phyloP scores from a whole-genome alignment of 495 filamentous ascomycete genomes.

The Penicillium turbatum region DNA sequence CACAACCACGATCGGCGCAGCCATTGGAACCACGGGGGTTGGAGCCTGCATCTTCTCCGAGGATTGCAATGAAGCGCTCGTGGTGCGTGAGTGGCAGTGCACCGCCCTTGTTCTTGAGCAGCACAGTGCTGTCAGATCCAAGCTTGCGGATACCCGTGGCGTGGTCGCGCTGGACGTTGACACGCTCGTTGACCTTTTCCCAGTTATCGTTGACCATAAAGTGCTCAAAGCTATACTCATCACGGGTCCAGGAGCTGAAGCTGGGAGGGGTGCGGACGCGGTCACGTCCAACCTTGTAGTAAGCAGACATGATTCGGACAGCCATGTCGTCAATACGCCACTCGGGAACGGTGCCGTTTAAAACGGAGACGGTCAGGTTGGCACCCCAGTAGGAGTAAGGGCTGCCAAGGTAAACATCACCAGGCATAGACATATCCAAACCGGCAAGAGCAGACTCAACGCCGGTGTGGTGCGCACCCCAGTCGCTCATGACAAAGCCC shows the following conservation, averaged over 20 bases:
- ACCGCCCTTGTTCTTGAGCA: conserved; percentile 80
- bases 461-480: conserved; percentile 83
- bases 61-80: conserved; percentile 71
- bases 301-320: conserved; percentile 87
- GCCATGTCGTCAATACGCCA: conserved; percentile 94
- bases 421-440: conserved; percentile 94
- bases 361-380: conserved; percentile 78
- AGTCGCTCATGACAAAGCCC: conserved; percentile 89
- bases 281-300: conserved; percentile 82
- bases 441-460: conserved; percentile 75
- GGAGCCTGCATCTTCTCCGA: conserved; percentile 80
- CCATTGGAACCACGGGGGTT: conserved; percentile 81
- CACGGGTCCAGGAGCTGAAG: conserved; percentile 80
- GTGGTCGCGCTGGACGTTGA: conserved; percentile 80
- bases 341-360: conserved; percentile 87
- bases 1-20: conserved; percentile 76
- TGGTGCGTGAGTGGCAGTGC: conserved; percentile 71
- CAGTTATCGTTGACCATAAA: conserved; percentile 54
- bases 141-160: conserved; percentile 65
- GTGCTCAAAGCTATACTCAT: conserved; percentile 70
- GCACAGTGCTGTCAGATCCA: conserved; percentile 72
- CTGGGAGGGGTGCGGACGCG: conserved; percentile 62
- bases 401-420: conserved; percentile 71
- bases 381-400: conserved; percentile 77
- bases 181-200: conserved; percentile 72